Conservation (phyloP, 106 monocot species). For the Vanilla planifolia region DNA sequence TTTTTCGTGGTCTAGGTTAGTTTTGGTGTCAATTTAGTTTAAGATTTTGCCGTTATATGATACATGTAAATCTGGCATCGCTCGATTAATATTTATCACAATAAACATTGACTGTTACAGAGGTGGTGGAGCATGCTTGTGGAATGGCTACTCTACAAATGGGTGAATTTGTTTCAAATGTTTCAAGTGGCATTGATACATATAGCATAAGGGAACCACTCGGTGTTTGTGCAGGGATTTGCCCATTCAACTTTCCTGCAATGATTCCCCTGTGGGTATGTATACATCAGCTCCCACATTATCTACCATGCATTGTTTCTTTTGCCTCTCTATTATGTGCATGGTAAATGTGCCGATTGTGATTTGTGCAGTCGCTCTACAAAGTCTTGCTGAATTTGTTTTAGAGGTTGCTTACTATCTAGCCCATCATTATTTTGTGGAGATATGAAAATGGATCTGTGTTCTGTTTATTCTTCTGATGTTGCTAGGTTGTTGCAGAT, state of each 20-base stretch:
- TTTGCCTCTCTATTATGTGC: not conserved
- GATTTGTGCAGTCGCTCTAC: not conserved
- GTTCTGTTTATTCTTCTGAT: not conserved
- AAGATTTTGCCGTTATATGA: not conserved
- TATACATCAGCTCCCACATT: slow-evolving; percentile 1
- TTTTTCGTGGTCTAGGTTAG: slow-evolving; percentile 92
- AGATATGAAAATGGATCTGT: not conserved
- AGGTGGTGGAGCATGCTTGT: slow-evolving; percentile 99
- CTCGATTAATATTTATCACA: not conserved
- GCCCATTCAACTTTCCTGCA: slow-evolving; percentile 98
- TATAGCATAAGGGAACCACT: slow-evolving; percentile 94
- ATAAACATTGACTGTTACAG: slow-evolving; percentile 29
- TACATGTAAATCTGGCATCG: not conserved
- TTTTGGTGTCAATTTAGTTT: not conserved
- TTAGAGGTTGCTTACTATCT: not conserved
- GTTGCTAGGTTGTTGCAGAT: slow-evolving; percentile 44
- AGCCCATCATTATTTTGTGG: not conserved
- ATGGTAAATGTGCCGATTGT: not conserved
- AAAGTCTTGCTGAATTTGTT: not conserved
- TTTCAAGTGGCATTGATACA: slow-evolving; percentile 82
- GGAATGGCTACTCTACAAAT: slow-evolving; percentile 95
- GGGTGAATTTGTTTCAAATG: slow-evolving; percentile 92
- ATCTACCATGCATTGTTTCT: not conserved
- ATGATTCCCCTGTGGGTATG: slow-evolving; percentile 99
- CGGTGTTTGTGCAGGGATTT: slow-evolving; percentile 97